Evolutionary conservation across 1,284 basidiomycete species (phyloP), one percentile per base, ranked within the genome.

Genomic region (Sparassis latifolia): DNA sequence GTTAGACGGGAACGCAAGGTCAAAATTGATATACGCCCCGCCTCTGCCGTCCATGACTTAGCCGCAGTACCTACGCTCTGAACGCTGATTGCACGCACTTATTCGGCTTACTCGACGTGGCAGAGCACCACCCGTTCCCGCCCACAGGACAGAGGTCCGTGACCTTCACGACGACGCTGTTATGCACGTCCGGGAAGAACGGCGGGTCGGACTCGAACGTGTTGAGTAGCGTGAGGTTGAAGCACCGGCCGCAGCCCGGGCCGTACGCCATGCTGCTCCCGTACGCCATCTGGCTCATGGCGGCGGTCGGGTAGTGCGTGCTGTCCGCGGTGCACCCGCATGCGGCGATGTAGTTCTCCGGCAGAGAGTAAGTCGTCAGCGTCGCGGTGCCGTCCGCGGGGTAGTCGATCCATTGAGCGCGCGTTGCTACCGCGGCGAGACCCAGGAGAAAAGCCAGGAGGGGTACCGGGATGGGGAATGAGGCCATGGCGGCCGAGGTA

Each of bases 291-390:
- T 88, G 82, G 52, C 74, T 86, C 56, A 90, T 66, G 5, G 88
- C 88, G 20, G 82, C 86, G 2, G 87, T 89, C 2, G 87, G 86
- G 59, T 82, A 87, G 59, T 82, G 71, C 31, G 85, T 86, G 60
- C 84, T 87, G 42, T 73, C 70, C 6, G 74, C 75, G 1, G 78
- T 82, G 62, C 88, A 90, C 49, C 87, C 87, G 58, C 78, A 80
- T 0, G 74, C 70, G 39, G 77, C 75, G 48, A 79, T 74, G 58
- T 76, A 84, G 50, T 78, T 76, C 35, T 57, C 67, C 57, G 45
- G 73, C 28, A 51, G 79, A 66, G 62, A 63, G 50, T 67, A 67
- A 51, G 65, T 63, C 6, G 66, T 67, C 52, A 67, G 52, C 10
- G 66, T 67, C 10, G 66, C 66, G 7, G 57, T 60, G 30, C 66